These are phyloP conservation scores for Pinus albicaulis DNA, from an alignment of 75 land plant genomes.

Conservation along the genomic window DNA sequence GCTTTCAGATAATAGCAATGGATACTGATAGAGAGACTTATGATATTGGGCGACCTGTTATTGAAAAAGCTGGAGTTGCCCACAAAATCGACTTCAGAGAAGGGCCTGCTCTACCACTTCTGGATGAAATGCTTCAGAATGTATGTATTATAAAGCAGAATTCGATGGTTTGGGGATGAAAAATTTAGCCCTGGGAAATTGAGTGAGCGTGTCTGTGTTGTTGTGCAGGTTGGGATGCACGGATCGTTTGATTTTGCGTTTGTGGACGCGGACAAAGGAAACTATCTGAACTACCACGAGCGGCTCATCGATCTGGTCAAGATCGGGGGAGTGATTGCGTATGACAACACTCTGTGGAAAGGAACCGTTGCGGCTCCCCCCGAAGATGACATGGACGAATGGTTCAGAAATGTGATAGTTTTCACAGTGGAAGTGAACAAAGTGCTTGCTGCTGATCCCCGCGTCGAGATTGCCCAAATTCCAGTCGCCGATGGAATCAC, in stretches of 20 bases:
- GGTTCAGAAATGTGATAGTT: too few species aligned
- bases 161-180: too few species aligned
- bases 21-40: constrained; percentile 62
- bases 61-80: constrained; percentile 65
- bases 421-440: constrained; percentile 19
- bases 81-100: constrained; percentile 80
- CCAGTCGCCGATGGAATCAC: constrained; percentile 78
- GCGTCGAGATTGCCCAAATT: constrained; percentile 64
- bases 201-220: too few species aligned
- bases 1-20: constrained; percentile 73
- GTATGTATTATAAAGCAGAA: too few species aligned
- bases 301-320: constrained; percentile 59
- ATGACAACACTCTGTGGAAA: constrained; percentile 89
- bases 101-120: constrained; percentile 55
- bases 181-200: background rate
- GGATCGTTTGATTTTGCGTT: constrained; percentile 76
- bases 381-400: too few species aligned
- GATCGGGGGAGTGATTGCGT: constrained; percentile 81
- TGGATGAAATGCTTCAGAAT: constrained; percentile 44
- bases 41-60: constrained; percentile 61
- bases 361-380: constrained; percentile 38
- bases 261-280: constrained; percentile 87
- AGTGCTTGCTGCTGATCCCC: constrained; percentile 62
- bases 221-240: constrained; percentile 20
- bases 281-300: constrained; percentile 74